Percentiles rank a stretch among this genome's conserved stretches.
These are phyloP conservation scores for Podaxis sp. DNA, from an alignment of 768 basidiomycete species.

Conservation along the genomic window DNA sequence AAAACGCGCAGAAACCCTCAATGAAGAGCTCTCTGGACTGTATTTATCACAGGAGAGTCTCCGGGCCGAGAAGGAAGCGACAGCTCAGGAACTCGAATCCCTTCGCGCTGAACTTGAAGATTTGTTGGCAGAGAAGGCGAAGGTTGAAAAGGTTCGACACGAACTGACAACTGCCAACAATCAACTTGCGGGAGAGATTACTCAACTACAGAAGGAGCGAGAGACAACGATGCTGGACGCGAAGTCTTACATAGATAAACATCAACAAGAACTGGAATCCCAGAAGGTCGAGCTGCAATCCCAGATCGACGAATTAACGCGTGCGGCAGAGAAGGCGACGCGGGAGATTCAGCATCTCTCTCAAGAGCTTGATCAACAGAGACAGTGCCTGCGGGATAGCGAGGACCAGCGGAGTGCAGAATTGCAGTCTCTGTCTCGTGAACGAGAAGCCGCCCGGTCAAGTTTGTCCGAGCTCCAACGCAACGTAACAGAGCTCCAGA, in stretches of 20 bases:
- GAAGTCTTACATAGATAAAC: slow-evolving; percentile 15
- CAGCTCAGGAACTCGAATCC: neutral
- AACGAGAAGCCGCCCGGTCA: slow-evolving; percentile 26
- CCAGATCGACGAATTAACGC: slow-evolving; percentile 30
- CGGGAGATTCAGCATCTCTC: slow-evolving; percentile 35
- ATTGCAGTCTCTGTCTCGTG: slow-evolving; percentile 24
- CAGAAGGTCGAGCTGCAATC: slow-evolving; percentile 30
- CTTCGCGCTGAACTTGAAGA: neutral
- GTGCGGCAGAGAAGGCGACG: slow-evolving; percentile 32
- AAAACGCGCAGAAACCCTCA: slow-evolving; percentile 10
- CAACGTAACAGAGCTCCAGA: slow-evolving; percentile 30
- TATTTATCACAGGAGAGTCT: slow-evolving; percentile 12
- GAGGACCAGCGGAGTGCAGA: slow-evolving; percentile 27
- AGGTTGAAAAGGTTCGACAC: neutral
- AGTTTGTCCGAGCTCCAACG: slow-evolving; percentile 29
- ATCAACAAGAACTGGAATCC: slow-evolving; percentile 25
- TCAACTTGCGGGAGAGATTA: slow-evolving; percentile 16
- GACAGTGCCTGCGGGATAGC: slow-evolving; percentile 26
- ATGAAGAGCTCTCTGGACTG: slow-evolving; percentile 9
- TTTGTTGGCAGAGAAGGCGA: neutral
- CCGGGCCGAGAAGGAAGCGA: slow-evolving; percentile 15
- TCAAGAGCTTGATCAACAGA: slow-evolving; percentile 34
- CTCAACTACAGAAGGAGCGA: slow-evolving; percentile 22
- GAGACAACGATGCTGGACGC: slow-evolving; percentile 27
- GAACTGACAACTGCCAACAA: neutral